Percentiles rank a stretch among this genome's conserved stretches.
These are phyloP conservation scores for Gigaspora rosea DNA, from an alignment of 192 early-diverging fungal species.

Conservation along the genomic window DNA sequence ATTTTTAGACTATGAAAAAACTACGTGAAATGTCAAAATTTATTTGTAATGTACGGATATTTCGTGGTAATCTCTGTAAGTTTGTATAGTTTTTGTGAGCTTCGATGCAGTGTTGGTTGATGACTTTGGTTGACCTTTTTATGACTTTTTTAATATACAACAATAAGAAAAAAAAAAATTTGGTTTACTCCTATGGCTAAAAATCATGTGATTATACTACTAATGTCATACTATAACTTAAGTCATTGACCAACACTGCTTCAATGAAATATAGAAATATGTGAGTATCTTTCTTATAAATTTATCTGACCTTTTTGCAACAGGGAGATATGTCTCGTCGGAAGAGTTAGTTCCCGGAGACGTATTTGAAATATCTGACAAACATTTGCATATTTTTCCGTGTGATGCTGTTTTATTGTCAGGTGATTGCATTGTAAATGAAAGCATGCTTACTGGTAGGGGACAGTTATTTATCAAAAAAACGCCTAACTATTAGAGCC, in stretches of 20 bases:
- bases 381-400: constrained; percentile 69
- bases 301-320: not conserved
- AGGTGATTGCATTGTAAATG: constrained; percentile 97
- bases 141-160: too few relatives aligned
- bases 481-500: not conserved
- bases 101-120: not conserved
- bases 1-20: constrained; percentile 60
- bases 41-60: constrained; percentile 74
- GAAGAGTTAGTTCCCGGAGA: constrained; percentile 97
- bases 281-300: not conserved
- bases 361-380: constrained; percentile 77
- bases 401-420: constrained; percentile 92
- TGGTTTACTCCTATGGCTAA: too few relatives aligned
- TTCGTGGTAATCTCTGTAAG: constrained; percentile 65
- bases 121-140: too few relatives aligned
- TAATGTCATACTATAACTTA: too few relatives aligned
- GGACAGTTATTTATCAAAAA: not conserved
- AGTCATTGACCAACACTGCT: too few relatives aligned
- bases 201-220: too few relatives aligned
- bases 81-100: not conserved
- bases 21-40: constrained; percentile 90
- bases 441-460: constrained; percentile 86
- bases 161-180: too few relatives aligned
- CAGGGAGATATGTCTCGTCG: constrained; percentile 51
- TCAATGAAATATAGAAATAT: too few relatives aligned